Conservation (phyloP, 768 basidiomycete genomes). For the Kondoa subrosea region DNA sequence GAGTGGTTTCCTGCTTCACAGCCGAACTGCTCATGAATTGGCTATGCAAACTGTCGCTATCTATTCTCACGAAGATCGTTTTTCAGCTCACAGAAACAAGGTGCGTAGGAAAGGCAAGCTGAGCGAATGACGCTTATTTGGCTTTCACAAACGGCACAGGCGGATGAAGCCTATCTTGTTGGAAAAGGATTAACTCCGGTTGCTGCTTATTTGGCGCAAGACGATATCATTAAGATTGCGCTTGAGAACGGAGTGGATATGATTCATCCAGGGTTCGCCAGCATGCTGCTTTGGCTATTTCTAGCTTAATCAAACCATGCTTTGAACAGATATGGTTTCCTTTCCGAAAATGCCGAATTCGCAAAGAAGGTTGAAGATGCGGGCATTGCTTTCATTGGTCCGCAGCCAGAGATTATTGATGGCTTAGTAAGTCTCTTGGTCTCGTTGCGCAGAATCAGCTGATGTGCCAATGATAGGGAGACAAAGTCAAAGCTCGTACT, state of each 20-base stretch:
- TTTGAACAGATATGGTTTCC: constrained; percentile 67
- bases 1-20: not conserved
- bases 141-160: constrained; percentile 37
- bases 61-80: constrained; percentile 89
- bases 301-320: constrained; percentile 13
- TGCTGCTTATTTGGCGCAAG: constrained; percentile 88
- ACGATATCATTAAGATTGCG: constrained; percentile 65
- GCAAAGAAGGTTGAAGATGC: constrained; percentile 97
- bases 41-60: constrained; percentile 99
- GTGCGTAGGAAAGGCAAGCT: constrained; percentile 36
- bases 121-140: not conserved
- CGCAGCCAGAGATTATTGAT: constrained; percentile 89
- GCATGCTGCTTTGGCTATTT: not conserved
- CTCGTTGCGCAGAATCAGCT: not conserved
- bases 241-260: constrained; percentile 97
- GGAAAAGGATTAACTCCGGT: constrained; percentile 93
- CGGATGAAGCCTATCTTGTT: constrained; percentile 96
- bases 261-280: constrained; percentile 54
- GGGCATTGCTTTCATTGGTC: constrained; percentile 91
- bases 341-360: constrained; percentile 90
- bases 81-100: constrained; percentile 96
- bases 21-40: constrained; percentile 83
- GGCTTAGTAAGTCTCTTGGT: constrained; percentile 38
- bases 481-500: constrained; percentile 93
- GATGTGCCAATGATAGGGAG: constrained; percentile 38